Base-by-base conservation (phyloP, 2,329 filamentous ascomycete genomes). In the Chaetothyriales sp. region DNA sequence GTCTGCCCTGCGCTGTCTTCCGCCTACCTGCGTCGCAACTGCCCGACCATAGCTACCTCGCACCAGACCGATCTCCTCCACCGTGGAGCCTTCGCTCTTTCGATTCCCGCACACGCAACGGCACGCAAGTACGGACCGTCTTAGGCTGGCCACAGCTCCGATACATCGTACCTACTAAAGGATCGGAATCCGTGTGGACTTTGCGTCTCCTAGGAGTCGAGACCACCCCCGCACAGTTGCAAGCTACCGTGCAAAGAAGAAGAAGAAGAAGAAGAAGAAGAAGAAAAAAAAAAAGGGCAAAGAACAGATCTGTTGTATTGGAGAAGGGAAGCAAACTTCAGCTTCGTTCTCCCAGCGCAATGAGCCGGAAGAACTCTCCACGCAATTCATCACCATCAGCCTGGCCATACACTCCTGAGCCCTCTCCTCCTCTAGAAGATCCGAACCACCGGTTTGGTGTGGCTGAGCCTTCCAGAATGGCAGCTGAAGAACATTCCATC, bases 391-490 rank as follows among this genome's bases (percentile, higher is more conserved):
- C 62, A 62, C 61, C 57, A 49, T 50, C 51, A 56, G 46, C 48
- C 39, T 60, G 57, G 55, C 58, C 58, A 53, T 59, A 63, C 49
- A 66, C 69, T 52, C 68, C 69, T 43, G 66, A 64, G 53, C 65
- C 68, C 48, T 71, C 69, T n/a, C 70, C 70, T 49, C 68, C 68
- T 62, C 61, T 67, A 48, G 70, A 68, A 18, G 68, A 69, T 51
- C 63, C 64, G 25, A 15, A 15, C 32, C 2, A 15, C 10, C 2
- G 32, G 32, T 39, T 39, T 55, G 66, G 71, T 50, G 66, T 70
- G 44, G 67, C 71, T 61, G 67, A 69, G 56, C 57, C 63, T 50
- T 60, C 60, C 44, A 59, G 58, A 50, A 64, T 63, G 68, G 68
- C 57, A 64, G 69, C 67, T 63, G 70, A 59, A 47, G 62, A 62